Evolutionary conservation across 371 early-diverging fungal genomes (phyloP), one percentile per base, ranked within the genome.

Genomic region (Blakeslea trispora): DNA sequence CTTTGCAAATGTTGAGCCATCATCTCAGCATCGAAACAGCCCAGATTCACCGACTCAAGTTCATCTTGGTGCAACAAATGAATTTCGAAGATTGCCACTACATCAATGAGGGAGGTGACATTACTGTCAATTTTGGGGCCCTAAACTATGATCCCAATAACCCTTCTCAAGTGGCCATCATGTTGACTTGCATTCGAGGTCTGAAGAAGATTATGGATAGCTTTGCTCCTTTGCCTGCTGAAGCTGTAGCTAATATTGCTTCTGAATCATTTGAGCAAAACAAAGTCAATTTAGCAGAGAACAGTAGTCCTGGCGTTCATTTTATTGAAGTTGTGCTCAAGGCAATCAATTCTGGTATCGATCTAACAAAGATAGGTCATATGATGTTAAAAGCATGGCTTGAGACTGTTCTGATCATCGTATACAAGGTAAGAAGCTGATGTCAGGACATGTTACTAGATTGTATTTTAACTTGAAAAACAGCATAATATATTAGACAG

Each of bases 401-500:
- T 5, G 85, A 85, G 24, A 72, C 76, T 6, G 49, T 82, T 15
- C 24, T 83, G 44, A 76, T 85, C 45, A 75, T 83, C 15, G 64
- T 85, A 4, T 85, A 85, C 70, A 85, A 85, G 76, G 82, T 64
- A 71, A 71, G 2, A 56, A 62, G n/a, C n/a, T n/a, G n/a, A n/a
- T n/a, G n/a, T n/a, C n/a, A n/a, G n/a, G n/a, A n/a, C n/a, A n/a
- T n/a, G n/a, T n/a, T n/a, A n/a, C n/a, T n/a, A n/a, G n/a, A n/a
- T n/a, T n/a, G n/a, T n/a, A n/a, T n/a, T n/a, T n/a, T n/a, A n/a
- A n/a, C n/a, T n/a, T n/a, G n/a, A 28, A 28, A 28, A 28, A 34
- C 52, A 79, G 82, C 80, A 82, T 44, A 72, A 80, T 45, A 80
- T 82, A 44, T 39, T 77, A 5, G 77, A 78, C 3, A 56, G 66